Conservation (phyloP, 768 basidiomycete genomes). For the Hygrophorus russula region DNA sequence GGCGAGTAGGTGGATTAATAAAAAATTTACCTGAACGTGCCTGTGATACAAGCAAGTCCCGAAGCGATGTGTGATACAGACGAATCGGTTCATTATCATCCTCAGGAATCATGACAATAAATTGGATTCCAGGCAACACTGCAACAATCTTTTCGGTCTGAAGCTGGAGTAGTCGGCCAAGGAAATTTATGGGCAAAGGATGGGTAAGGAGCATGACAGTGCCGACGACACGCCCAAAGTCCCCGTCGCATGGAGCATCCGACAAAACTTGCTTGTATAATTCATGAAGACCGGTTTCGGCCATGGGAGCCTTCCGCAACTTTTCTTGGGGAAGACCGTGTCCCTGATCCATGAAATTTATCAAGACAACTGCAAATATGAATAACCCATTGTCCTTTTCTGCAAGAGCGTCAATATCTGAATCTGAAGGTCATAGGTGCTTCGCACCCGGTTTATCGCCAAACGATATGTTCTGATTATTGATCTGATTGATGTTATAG, state of each 20-base stretch:
- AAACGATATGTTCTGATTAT: too few species aligned
- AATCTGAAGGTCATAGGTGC: constrained; percentile 1
- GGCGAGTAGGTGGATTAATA: not conserved
- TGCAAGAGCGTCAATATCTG: constrained; percentile 1
- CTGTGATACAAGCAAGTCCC: not conserved
- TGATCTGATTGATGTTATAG: too few species aligned
- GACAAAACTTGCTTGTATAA: constrained; percentile 8
- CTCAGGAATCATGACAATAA: constrained; percentile 6
- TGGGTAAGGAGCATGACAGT: constrained; percentile 2
- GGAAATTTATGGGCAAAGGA: not conserved
- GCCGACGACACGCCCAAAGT: constrained; percentile 5
- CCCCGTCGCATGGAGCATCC: not conserved
- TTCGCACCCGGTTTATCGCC: too few species aligned
- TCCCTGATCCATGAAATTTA: constrained; percentile 1
- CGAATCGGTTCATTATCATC: constrained; percentile 14
- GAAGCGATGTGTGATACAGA: constrained; percentile 1
- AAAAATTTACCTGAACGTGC: not conserved
- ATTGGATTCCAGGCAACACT: constrained; percentile 5
- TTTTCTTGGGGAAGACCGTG: constrained; percentile 1
- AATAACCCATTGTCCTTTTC: constrained; percentile 1
- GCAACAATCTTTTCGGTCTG: not conserved
- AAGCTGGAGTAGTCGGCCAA: constrained; percentile 5
- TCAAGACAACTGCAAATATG: constrained; percentile 2
- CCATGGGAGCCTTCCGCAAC: not conserved
- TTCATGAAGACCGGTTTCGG: constrained; percentile 5